Evolutionary conservation across 2,329 filamentous ascomycete genomes (phyloP), one percentile per base, ranked within the genome.

Genomic region (Epichloe brachyelytri): DNA sequence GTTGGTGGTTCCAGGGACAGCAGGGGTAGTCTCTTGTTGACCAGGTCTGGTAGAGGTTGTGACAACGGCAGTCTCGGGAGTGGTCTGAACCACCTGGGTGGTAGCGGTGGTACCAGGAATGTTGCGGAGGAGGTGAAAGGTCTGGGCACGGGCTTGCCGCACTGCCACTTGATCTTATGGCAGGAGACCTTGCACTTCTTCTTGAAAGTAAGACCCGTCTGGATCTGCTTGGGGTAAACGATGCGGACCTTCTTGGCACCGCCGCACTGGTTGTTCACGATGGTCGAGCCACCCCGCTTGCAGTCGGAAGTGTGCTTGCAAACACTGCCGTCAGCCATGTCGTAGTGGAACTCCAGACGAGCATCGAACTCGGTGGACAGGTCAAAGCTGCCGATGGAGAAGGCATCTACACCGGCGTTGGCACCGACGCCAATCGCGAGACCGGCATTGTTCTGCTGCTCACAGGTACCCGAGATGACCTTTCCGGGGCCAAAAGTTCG

Each of bases 231-330:
- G 56, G 78, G 76, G 68, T 75, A 80, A 65, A 82, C 70, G 65
- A 96, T 82, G 50, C 79, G 82, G 55, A 96, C 88, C 52, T 80
- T 82, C 65, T 78, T 88, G 57, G 91, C 90, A 68, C 90, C 90
- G 79, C 89, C 91, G 66, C 91, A 97, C 76, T 96, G 88, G 54
- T 74, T 80, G 78, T 96, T 96, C 70, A 80, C 71, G 60, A 96
- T 75, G 45, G 77, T 78, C 53, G 80, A 83, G 61, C 87, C 87
- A 15, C 75, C 71, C 51, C 76, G 72, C 56, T 75, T 79, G 78
- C 88, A 94, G 49, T 74, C 63, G 57, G 78, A 73, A 55, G 79
- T 81, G 61, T 94, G 85, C 72, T 86, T 91, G 82, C 91, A 97
- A 54, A 68, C 79, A 14, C 80, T 83, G 59, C 86, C 86, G 65